phyloP scores from a whole-genome alignment of 768 basidiomycete genomes.

The Phanerochaete carnosa region DNA sequence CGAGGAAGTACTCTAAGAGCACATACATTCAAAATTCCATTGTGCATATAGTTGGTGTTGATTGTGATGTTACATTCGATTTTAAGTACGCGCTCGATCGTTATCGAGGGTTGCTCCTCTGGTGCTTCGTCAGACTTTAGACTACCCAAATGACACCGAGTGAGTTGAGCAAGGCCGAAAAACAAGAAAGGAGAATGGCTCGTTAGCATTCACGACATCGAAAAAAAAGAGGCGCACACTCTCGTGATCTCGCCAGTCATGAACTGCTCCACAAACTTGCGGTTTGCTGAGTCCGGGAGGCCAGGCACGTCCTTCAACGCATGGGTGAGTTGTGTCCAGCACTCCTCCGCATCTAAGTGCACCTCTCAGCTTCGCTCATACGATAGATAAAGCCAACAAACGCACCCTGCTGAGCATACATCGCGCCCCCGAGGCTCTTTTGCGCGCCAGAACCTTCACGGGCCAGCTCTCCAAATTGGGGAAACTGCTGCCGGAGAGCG shows the following conservation, averaged over 20 bases:
- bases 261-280: conserved; percentile 74
- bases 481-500: conserved; percentile 70
- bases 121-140: conserved; percentile 79
- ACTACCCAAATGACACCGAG: conserved; percentile 35
- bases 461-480: conserved; percentile 81
- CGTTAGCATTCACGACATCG: not conserved
- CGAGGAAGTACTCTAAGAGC: not conserved
- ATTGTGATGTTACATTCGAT: conserved; percentile 90
- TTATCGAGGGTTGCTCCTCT: conserved; percentile 65
- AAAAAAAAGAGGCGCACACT: conserved; percentile 42
- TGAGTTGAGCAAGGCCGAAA: no score
- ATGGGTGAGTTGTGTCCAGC: conserved; percentile 73
- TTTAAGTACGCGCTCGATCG: conserved; percentile 76
- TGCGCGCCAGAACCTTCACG: conserved; percentile 27
- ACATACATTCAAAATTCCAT: conserved; percentile 78
- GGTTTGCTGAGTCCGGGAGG: conserved; percentile 21
- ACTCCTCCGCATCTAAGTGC: conserved; percentile 80
- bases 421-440: conserved; percentile 36
- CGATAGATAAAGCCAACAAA: not conserved
- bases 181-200: not conserved
- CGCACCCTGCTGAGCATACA: conserved; percentile 79
- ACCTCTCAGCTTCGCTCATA: not conserved
- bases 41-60: conserved; percentile 84
- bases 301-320: conserved; percentile 70
- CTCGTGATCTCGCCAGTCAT: conserved; percentile 76